Evolutionary conservation across 2,329 filamentous ascomycete genomes (phyloP).

Genomic region (Cordyceps militaris): DNA sequence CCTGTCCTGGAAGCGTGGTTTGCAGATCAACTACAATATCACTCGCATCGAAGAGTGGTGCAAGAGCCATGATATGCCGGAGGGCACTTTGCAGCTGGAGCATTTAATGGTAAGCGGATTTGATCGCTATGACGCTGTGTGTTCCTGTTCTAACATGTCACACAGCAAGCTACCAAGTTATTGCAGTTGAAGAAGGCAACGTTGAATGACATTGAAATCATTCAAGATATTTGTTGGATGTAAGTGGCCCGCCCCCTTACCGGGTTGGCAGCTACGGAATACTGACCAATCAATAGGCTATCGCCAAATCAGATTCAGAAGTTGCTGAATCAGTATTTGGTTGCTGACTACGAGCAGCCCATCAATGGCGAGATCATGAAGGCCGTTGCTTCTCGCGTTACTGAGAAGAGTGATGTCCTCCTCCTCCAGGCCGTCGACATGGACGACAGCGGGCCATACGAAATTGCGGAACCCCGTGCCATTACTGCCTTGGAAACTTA

Average conservation of each 20-base stretch:
- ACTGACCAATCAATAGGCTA: slow-evolving; percentile 50
- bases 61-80: slow-evolving; percentile 99
- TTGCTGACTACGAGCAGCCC: slow-evolving; percentile 97
- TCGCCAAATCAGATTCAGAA: slow-evolving; percentile 99
- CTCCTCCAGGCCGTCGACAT: slow-evolving; percentile 93
- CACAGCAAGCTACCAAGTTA: slow-evolving; percentile 91
- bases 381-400: slow-evolving; percentile 91
- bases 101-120: slow-evolving; percentile 75
- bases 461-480: slow-evolving; percentile 92
- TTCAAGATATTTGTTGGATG: slow-evolving; percentile 99
- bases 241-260: slow-evolving; percentile 41
- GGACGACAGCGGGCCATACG: slow-evolving; percentile 97
- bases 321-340: slow-evolving; percentile 94
- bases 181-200: slow-evolving; percentile 98
- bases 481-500: slow-evolving; percentile 98
- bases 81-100: slow-evolving; percentile 93
- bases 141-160: slow-evolving; percentile 20
- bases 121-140: not conserved
- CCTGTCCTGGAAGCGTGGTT: slow-evolving; percentile 96
- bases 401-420: slow-evolving; percentile 95
- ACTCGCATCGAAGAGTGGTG: slow-evolving; percentile 99
- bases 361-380: slow-evolving; percentile 99
- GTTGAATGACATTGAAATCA: slow-evolving; percentile 98
- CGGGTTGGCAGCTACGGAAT: not conserved
- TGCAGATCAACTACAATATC: slow-evolving; percentile 99